Evolutionary conservation across 2,329 filamentous ascomycete genomes (phyloP).

Genomic region (Helminthosporium solani): DNA sequence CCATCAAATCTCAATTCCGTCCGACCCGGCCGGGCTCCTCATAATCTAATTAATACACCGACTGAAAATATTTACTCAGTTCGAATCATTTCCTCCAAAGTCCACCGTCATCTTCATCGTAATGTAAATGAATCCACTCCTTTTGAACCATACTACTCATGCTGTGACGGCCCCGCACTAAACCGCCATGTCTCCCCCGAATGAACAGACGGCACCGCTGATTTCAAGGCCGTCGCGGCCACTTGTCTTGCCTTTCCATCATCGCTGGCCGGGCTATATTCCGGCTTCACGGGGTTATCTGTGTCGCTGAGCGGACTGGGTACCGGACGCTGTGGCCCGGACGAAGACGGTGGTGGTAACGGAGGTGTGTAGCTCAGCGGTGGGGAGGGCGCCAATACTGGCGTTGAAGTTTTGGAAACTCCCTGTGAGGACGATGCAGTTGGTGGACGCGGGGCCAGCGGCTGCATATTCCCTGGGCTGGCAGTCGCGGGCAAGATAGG

Average conservation of each 20-base stretch:
- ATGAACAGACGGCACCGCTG: constrained; percentile 17
- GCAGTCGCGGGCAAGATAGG: constrained; percentile 6
- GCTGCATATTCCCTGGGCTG: constrained; percentile 4
- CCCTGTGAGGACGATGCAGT: constrained; percentile 15
- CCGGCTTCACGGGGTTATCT: constrained; percentile 17
- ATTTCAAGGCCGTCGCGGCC: constrained; percentile 7
- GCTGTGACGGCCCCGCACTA: not conserved
- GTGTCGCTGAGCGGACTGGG: constrained; percentile 27
- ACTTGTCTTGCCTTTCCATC: constrained; percentile 22
- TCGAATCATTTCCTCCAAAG: too few relatives aligned
- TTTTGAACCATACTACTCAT: too few relatives aligned
- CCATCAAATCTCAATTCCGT: too few relatives aligned
- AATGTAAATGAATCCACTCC: too few relatives aligned
- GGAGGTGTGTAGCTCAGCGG: constrained; percentile 18
- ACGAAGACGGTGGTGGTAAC: constrained; percentile 13
- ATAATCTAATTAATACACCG: too few relatives aligned
- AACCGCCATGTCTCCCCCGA: constrained; percentile 39
- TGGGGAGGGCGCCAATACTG: constrained; percentile 6
- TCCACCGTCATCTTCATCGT: too few relatives aligned
- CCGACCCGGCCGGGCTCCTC: too few relatives aligned
- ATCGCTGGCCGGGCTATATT: constrained; percentile 33
- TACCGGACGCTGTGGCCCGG: constrained; percentile 29
- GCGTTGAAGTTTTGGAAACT: constrained; percentile 8
- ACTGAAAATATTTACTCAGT: too few relatives aligned
- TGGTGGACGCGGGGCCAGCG: constrained; percentile 19